Conservation (phyloP, 192 early-diverging fungal genomes). For the Backusella psychrophila region DNA sequence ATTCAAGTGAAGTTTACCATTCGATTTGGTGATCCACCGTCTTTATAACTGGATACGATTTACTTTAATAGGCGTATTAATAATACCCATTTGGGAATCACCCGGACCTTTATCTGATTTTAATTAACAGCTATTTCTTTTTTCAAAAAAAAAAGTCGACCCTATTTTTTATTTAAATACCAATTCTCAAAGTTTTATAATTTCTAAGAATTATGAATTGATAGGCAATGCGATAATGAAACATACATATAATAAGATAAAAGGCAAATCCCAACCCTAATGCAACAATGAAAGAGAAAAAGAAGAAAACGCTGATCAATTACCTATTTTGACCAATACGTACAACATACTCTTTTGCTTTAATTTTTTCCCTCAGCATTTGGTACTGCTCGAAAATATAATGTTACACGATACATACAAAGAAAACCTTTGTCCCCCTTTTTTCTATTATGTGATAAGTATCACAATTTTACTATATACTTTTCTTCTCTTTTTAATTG, state of each 20-base stretch:
- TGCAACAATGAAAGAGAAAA: not conserved
- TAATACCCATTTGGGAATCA: not conserved
- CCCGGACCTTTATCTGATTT: not conserved
- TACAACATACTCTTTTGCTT: not conserved
- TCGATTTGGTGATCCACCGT: not conserved
- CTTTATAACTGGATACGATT: not conserved
- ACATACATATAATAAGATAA: not conserved
- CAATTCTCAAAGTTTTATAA: not conserved
- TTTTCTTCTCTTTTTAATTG: not conserved
- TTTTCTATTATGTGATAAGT: conserved; percentile 6
- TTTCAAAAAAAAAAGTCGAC: not conserved
- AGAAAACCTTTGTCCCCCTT: not conserved
- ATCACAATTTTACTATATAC: not conserved
- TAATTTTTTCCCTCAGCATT: not conserved
- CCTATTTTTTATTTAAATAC: not conserved
- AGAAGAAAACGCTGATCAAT: not conserved
- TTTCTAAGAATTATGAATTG: not conserved
- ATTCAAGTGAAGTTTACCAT: not conserved
- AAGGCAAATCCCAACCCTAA: not conserved
- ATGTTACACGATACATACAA: not conserved
- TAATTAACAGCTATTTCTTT: not conserved
- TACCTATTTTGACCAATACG: not conserved
- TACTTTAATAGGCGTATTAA: not conserved
- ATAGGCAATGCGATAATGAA: not conserved
- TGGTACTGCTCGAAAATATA: not conserved